Base-by-base conservation (phyloP, 2,329 filamentous ascomycete species). In the Aspergillus pseudoglaucus region DNA sequence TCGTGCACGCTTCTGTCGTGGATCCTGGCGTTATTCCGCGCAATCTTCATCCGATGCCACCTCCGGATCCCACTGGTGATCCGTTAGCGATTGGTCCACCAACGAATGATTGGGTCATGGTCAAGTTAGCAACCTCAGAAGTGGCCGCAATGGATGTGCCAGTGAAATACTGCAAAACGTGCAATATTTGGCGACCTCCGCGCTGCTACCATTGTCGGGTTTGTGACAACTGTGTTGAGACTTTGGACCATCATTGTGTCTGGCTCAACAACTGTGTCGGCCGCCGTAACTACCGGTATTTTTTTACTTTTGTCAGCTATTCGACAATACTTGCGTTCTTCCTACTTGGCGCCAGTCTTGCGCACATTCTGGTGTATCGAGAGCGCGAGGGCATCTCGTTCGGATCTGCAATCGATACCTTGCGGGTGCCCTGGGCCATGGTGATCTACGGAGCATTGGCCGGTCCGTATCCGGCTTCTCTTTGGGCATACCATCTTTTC, bases 181-280 rank as follows among this genome's bases (percentile, higher is more conserved):
- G 93, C 75, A 90, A 90, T 62, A 90, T 98, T 57, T 98, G 93
- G 93, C 87, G 93, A 2, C 93, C 93, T 32, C 90, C 91, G 23
- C 87, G 93, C 49, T 90, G 89, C 49, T 94, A 98, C 64, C 93
- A 98, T 71, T 98, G 93, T 70, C 87, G 93, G 48, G 80, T 95
- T 23, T 98, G 93, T 71, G 91, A 98, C 70, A 96, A 94, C 67
- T 98, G 93, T 66, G 82, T 98, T 51, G 93, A 98, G 69, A 95
- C 90, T 0, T 89, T 96, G 57, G 93, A 98, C 63, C 93, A 98
- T 63, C 93, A 98, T 70, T 98, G 93, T 62, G 90, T 97, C 14
- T 98, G 93, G 93, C 81, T 98, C 54, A 98, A 98, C 72, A 98
- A 98, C 67, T 98, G 93, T 60, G 86, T 98, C 44, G 93, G 93